Evolutionary conservation across 805 yeast genomes (phyloP).

Genomic region (Pichia heedii): DNA sequence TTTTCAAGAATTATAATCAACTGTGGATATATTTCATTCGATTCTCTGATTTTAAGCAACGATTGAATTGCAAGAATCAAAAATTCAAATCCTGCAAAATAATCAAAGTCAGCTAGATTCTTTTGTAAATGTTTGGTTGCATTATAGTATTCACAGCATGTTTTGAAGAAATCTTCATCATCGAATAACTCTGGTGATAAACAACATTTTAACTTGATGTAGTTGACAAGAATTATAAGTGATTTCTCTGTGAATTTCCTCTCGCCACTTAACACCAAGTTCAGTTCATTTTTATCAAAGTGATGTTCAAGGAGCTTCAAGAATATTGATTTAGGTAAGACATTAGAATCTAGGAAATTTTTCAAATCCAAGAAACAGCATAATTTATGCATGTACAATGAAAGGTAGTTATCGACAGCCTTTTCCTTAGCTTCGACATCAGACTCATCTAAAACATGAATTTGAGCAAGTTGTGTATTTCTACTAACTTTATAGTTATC

Average conservation of each 20-base stretch:
- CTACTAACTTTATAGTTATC: slow-evolving; percentile 33
- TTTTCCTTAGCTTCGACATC: neutral
- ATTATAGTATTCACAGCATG: slow-evolving; percentile 33
- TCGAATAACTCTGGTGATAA: slow-evolving; percentile 19
- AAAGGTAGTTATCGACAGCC: slow-evolving; percentile 33
- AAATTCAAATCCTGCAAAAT: slow-evolving; percentile 60
- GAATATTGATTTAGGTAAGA: neutral
- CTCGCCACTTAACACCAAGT: slow-evolving; percentile 5
- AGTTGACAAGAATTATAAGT: slow-evolving; percentile 22
- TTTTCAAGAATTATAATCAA: slow-evolving; percentile 50
- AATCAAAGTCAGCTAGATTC: slow-evolving; percentile 51
- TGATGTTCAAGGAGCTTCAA: slow-evolving; percentile 8
- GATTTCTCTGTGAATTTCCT: slow-evolving; percentile 16
- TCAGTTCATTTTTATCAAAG: slow-evolving; percentile 7
- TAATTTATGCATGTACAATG: slow-evolving; percentile 41
- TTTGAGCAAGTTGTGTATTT: slow-evolving; percentile 46
- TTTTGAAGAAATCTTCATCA: slow-evolving; percentile 18
- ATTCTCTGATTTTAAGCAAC: slow-evolving; percentile 9
- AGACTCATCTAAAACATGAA: slow-evolving; percentile 29
- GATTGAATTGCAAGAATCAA: slow-evolving; percentile 45
- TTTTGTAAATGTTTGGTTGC: slow-evolving; percentile 29
- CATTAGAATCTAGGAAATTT: slow-evolving; percentile 1
- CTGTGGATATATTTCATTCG: slow-evolving; percentile 24
- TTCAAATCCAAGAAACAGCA: slow-evolving; percentile 60
- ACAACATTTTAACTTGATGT: slow-evolving; percentile 36